phyloP scores from a whole-genome alignment of 116 monocot species.

The Zostera marina region DNA sequence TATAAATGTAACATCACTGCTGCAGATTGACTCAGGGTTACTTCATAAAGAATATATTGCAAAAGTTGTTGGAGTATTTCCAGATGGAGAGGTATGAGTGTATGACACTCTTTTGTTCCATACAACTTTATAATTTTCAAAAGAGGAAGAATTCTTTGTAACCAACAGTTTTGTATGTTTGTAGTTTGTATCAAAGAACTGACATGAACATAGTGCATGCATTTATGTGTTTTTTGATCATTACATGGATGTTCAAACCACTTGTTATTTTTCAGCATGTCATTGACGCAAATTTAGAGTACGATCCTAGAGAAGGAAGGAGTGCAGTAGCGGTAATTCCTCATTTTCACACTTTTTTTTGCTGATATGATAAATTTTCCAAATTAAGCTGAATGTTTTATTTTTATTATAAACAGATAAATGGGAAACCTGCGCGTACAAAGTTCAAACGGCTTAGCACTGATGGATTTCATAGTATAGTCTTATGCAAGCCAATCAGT shows the following conservation, averaged over 20 bases:
- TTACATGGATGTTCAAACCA: neutral
- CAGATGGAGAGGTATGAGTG: slow-evolving; percentile 91
- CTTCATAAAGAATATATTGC: slow-evolving; percentile 93
- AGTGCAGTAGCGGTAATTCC: slow-evolving; percentile 61
- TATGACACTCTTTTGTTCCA: slow-evolving; percentile 8
- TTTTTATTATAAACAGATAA: slow-evolving; percentile 12
- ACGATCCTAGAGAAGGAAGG: slow-evolving; percentile 85
- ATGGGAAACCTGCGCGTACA: slow-evolving; percentile 77
- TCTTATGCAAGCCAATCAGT: slow-evolving; percentile 76
- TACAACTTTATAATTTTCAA: neutral
- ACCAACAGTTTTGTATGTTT: too few species aligned
- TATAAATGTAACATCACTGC: neutral
- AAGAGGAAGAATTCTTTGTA: neutral
- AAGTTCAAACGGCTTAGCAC: slow-evolving; percentile 68
- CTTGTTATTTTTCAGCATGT: slow-evolving; percentile 39
- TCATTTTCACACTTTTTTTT: neutral
- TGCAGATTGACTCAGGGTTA: slow-evolving; percentile 70
- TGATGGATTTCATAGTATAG: slow-evolving; percentile 61
- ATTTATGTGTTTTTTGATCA: too few species aligned
- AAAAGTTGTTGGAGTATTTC: slow-evolving; percentile 72
- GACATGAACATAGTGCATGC: too few species aligned
- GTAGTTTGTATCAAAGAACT: too few species aligned
- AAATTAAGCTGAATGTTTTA: slow-evolving; percentile 25
- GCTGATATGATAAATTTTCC: neutral
- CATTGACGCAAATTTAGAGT: slow-evolving; percentile 67